Percentiles rank a stretch among this genome's conserved stretches.
Evolutionary conservation across 1,284 basidiomycete species (phyloP).

Genomic region (Ustilago sp.): DNA sequence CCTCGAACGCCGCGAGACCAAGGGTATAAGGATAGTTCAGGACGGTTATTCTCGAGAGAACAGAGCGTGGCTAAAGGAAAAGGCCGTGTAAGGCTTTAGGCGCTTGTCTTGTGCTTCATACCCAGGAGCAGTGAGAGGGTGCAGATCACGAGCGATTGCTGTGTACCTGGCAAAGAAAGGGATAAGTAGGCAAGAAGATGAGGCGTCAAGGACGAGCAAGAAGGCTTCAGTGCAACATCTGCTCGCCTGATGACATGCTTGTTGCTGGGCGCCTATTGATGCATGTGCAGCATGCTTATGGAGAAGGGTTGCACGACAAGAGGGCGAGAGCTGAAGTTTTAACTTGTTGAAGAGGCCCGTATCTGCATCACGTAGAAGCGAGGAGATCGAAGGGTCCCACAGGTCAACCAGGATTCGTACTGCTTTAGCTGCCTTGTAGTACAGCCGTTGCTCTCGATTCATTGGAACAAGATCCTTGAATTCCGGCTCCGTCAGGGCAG

Average conservation of each 20-base stretch:
- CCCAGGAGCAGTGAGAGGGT: neutral
- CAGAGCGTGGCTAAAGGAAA: neutral
- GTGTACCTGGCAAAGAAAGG: neutral
- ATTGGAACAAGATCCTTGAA: neutral
- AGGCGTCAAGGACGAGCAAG: neutral
- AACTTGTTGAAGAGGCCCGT: neutral
- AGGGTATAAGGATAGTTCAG: neutral
- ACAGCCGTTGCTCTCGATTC: neutral
- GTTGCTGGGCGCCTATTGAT: neutral
- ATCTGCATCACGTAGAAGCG: neutral
- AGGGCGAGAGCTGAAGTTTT: neutral
- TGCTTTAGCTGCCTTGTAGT: too few relatives aligned
- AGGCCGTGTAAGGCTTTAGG: neutral
- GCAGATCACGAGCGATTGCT: neutral
- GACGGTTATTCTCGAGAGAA: neutral
- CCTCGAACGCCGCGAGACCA: neutral
- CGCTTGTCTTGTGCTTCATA: neutral
- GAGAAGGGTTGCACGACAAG: neutral
- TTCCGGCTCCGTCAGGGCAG: too few relatives aligned
- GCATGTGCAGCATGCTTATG: neutral
- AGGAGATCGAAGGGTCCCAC: neutral
- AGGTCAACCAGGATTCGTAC: neutral
- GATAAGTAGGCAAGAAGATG: neutral
- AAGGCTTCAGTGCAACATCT: neutral
- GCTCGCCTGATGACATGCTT: neutral